phyloP scores from a whole-genome alignment of 2,329 filamentous ascomycete genomes.

The Scedosporium minutisporum region DNA sequence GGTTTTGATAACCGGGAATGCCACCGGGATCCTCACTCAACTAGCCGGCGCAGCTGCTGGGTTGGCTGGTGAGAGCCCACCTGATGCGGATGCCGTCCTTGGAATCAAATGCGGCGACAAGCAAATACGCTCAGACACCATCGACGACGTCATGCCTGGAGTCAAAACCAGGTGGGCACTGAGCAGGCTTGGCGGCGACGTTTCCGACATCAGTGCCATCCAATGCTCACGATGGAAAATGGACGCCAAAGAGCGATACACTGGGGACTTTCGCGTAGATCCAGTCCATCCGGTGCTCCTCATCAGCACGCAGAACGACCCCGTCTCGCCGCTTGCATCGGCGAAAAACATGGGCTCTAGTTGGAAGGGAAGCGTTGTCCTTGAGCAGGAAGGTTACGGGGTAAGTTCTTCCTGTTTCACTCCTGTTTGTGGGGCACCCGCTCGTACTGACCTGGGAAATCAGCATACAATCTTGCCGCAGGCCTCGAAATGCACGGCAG shows the following conservation, averaged over 20 bases:
- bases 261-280: constrained; percentile 18
- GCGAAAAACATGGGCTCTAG: constrained; percentile 25
- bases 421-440: neutral
- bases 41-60: neutral
- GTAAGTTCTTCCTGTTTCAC: constrained; percentile 16
- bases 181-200: neutral
- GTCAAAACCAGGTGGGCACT: constrained; percentile 2
- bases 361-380: constrained; percentile 26
- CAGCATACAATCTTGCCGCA: constrained; percentile 16
- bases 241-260: constrained; percentile 10
- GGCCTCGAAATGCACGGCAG: constrained; percentile 21
- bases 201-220: neutral
- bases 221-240: constrained; percentile 3
- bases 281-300: constrained; percentile 22
- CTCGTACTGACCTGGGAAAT: neutral
- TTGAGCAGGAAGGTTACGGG: constrained; percentile 25
- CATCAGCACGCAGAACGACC: constrained; percentile 25
- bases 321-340: constrained; percentile 39
- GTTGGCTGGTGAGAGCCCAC: neutral
- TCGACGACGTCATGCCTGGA: constrained; percentile 4
- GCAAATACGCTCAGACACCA: neutral
- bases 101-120: constrained; percentile 14
- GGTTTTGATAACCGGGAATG: constrained; percentile 8
- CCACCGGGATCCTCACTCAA: neutral
- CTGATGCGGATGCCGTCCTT: constrained; percentile 2